Conservation (phyloP, 371 early-diverging fungal species). For the Lichtheimia corymbifera region DNA sequence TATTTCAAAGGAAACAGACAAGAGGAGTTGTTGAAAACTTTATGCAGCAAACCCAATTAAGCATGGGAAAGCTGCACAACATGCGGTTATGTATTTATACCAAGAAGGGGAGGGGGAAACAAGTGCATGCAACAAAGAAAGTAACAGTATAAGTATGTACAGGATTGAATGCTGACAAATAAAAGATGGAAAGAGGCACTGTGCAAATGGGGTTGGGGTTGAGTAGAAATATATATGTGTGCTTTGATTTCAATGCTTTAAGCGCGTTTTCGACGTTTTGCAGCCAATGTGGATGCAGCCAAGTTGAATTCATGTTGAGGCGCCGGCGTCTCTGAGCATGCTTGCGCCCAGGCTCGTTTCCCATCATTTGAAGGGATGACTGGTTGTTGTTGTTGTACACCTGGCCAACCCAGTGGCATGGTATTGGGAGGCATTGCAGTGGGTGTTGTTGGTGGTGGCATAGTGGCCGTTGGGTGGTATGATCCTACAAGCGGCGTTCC, state of each 20-base stretch:
- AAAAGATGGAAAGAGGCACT: neutral
- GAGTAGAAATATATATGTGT: neutral
- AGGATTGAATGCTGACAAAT: neutral
- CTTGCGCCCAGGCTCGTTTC: slow-evolving; percentile 32
- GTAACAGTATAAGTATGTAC: neutral
- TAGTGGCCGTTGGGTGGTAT: neutral
- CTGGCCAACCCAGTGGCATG: slow-evolving; percentile 2
- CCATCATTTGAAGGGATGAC: slow-evolving; percentile 32
- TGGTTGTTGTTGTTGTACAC: slow-evolving; percentile 14
- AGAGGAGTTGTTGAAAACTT: too few species aligned
- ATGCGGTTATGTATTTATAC: too few species aligned
- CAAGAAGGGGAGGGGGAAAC: too few species aligned
- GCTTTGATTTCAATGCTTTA: neutral
- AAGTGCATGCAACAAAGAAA: neutral
- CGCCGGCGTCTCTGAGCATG: slow-evolving; percentile 11
- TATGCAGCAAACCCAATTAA: too few species aligned
- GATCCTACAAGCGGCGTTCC: neutral
- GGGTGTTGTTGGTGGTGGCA: slow-evolving; percentile 3
- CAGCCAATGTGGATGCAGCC: neutral
- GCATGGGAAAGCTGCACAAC: too few species aligned
- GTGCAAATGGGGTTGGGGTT: neutral
- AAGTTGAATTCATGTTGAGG: slow-evolving; percentile 11
- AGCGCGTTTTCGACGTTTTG: slow-evolving; percentile 4
- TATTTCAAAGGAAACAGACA: too few species aligned
- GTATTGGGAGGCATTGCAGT: neutral